Evolutionary conservation across 768 basidiomycete genomes (phyloP), one percentile per base, ranked within the genome.

Genomic region (Sporobolomyces roseus): DNA sequence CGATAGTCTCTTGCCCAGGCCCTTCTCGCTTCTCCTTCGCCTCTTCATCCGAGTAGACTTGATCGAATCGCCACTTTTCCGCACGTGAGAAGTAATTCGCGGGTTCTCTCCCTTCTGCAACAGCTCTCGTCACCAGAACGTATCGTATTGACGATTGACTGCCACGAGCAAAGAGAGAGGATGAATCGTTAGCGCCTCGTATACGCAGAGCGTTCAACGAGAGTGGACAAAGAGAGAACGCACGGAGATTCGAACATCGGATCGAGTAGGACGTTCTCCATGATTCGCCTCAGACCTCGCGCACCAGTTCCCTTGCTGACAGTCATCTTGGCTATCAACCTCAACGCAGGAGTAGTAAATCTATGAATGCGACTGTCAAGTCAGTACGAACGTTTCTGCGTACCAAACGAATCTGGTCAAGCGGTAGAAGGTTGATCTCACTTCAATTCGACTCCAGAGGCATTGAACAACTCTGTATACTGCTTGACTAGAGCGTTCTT

Each of bases 401-500:
- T n/a, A n/a, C n/a, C n/a, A n/a, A n/a, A n/a, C n/a, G n/a, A n/a
- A n/a, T n/a, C n/a, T n/a, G n/a, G n/a, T n/a, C n/a, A n/a, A n/a
- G n/a, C n/a, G n/a, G n/a, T n/a, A n/a, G n/a, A n/a, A n/a, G n/a
- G n/a, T n/a, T n/a, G n/a, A n/a, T n/a, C n/a, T n/a, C n/a, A n/a
- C n/a, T n/a, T n/a, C n/a, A n/a, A n/a, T n/a, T n/a, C n/a, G n/a
- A 71, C 66, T 10, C 65, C 66, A 13, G 63, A 65, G 2, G 48
- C 51, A 0, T 25, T 25, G 48, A 74, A 66, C 0, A 62, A 53
- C 21, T 48, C 56, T 33, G 60, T 85, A 74, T 93, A 96, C 77
- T 97, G 94, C 30, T 90, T 90, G 53, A 94, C 83, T 19, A 97
- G 83, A 4, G 92, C 91, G 23, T 93, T 92, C 75, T 88, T 87